These are phyloP conservation scores for Xenosphaeropsis pyriputrescens DNA, from an alignment of 2,329 filamentous ascomycete genomes.

Conservation along the genomic window DNA sequence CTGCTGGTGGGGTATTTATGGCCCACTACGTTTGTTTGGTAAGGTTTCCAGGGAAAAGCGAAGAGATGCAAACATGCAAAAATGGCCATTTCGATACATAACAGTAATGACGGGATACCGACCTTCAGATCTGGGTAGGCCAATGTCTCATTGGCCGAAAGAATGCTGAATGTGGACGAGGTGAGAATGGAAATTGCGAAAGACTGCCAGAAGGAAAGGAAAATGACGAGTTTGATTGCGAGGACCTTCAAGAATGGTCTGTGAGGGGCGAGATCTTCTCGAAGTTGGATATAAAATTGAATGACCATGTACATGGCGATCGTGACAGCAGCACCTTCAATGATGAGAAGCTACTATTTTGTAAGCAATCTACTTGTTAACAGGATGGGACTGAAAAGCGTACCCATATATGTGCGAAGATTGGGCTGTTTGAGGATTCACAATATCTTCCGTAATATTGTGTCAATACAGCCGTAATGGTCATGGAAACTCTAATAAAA, in stretches of 20 bases:
- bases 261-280: conserved; percentile 51
- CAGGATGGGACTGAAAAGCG: conserved; percentile 7
- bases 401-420: conserved; percentile 79
- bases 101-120: conserved; percentile 62
- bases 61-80: conserved; percentile 69
- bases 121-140: conserved; percentile 66
- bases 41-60: conserved; percentile 67
- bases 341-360: conserved; percentile 37
- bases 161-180: conserved; percentile 32
- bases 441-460: conserved; percentile 61
- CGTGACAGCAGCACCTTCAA: conserved; percentile 59
- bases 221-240: conserved; percentile 83
- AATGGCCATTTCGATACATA: conserved; percentile 74
- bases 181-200: conserved; percentile 46
- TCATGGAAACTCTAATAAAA: conserved; percentile 67
- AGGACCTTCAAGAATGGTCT: conserved; percentile 66
- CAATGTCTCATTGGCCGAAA: conserved; percentile 46
- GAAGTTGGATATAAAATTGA: conserved; percentile 74
- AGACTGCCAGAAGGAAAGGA: conserved; percentile 80
- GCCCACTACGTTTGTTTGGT: conserved; percentile 29
- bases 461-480: conserved; percentile 59
- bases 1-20: conserved; percentile 32
- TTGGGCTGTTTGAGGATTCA: conserved; percentile 60
- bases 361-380: background rate
- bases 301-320: conserved; percentile 83